Evolutionary conservation across 495 filamentous ascomycete genomes (phyloP).

Genomic region (Aspergillus olivimuriae): DNA sequence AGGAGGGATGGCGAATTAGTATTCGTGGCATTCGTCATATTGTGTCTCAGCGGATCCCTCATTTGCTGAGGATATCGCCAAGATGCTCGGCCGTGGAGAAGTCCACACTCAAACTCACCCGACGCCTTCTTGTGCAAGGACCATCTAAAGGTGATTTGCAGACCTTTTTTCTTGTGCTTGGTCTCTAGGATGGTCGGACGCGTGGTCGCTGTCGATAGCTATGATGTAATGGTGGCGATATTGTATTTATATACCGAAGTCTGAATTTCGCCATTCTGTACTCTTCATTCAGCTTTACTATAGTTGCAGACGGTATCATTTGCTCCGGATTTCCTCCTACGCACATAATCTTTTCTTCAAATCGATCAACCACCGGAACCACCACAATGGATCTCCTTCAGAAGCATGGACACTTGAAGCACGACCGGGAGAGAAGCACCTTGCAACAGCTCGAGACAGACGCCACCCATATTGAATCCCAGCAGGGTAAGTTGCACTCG

Average conservation of each 20-base stretch:
- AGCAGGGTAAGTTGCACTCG: constrained; percentile 1
- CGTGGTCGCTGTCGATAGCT: too few relatives aligned
- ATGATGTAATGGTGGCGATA: background rate
- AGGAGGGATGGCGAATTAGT: too few relatives aligned
- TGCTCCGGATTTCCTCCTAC: too few relatives aligned
- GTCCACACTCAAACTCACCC: background rate
- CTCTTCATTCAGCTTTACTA: background rate
- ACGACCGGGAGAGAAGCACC: background rate
- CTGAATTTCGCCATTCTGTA: background rate
- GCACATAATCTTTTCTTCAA: too few relatives aligned
- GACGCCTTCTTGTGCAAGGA: too few relatives aligned
- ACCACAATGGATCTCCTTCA: constrained; percentile 9
- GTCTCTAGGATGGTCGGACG: too few relatives aligned
- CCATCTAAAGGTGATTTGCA: too few relatives aligned
- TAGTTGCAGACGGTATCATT: too few relatives aligned
- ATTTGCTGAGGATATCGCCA: background rate
- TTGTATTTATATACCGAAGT: background rate
- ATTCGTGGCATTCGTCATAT: background rate
- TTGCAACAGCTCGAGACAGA: constrained; percentile 1
- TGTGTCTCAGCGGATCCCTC: background rate
- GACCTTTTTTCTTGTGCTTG: too few relatives aligned
- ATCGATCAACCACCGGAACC: background rate
- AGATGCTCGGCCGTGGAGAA: background rate
- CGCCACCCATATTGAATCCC: background rate
- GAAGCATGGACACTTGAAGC: constrained; percentile 8